Evolutionary conservation across 2,329 filamentous ascomycete genomes (phyloP), one percentile per base, ranked within the genome.

Genomic region (Leptographium radiaticola): DNA sequence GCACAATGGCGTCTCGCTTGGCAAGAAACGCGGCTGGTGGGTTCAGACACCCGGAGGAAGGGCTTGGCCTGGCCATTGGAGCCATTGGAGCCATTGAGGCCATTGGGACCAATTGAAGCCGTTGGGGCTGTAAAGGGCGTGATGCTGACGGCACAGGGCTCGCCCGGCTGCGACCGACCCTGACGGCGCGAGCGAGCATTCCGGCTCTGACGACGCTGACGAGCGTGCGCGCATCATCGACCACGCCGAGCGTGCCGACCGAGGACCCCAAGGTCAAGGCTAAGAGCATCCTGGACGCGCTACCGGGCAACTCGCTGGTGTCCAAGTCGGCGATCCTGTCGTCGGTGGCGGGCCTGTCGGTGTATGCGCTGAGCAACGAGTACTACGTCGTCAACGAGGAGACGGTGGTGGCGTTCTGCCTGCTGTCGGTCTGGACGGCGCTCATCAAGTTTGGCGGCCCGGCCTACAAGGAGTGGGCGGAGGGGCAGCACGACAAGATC

Each of bases 321-420:
- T 94, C 89, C 73, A 98, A 98, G 85, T 89, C 89, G 63, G 93
- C 93, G 67, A 91, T 96, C 69, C 86, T 98, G 66, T 97, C 91
- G 68, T 90, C 89, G 65, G 85, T 86, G 61, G 88, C 93, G 66
- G 91, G 87, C 75, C 74, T 95, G 64, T 90, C 87, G 66, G 81
- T 95, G 71, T 95, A 93, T 69, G 93, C 89, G 67, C 89, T 98
- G 75, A 94, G 87, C 84, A 98, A 95, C 76, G 93, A 98, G 82
- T 89, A 97, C 79, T 97, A 96, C 75, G 89, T 98, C 70, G 80
- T 98, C 75, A 98, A 98, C 77, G 93, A 98, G 80, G 93, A 98
- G 79, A 87, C 90, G 60, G 87, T 98, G 68, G 87, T 95, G 67
- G 87, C 88, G 62, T 81, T 98, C 75, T 93, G 87, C 71, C 79